A percentile compares a stretch with the other conserved stretches of the same genome.
These are phyloP conservation scores for Lepidium campestre DNA, from an alignment of 441 rosid genomes.

Conservation along the genomic window DNA sequence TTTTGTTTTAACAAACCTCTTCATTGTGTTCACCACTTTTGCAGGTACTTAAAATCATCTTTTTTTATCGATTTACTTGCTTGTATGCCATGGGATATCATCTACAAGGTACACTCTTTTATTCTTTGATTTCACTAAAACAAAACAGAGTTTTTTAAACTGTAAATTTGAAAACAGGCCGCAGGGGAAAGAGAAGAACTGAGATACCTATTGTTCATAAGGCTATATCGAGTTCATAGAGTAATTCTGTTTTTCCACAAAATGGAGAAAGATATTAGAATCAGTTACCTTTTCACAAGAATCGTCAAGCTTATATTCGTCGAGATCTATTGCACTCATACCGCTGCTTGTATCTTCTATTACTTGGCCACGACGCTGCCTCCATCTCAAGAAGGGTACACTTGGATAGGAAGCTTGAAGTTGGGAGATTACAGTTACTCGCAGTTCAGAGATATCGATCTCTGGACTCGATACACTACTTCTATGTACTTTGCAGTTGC, in stretches of 20 bases:
- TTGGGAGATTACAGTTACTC: slow-evolving; percentile 50
- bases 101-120: slow-evolving; percentile 39
- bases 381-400: slow-evolving; percentile 51
- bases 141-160: background rate
- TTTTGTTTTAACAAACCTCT: background rate
- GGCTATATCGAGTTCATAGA: slow-evolving; percentile 44
- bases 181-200: slow-evolving; percentile 44
- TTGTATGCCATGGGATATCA: slow-evolving; percentile 70
- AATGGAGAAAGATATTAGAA: slow-evolving; percentile 60
- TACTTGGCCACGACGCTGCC: slow-evolving; percentile 65
- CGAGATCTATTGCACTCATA: slow-evolving; percentile 61
- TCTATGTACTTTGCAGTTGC: slow-evolving; percentile 62
- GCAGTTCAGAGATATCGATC: slow-evolving; percentile 47
- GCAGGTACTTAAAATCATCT: slow-evolving; percentile 53
- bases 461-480: slow-evolving; percentile 52
- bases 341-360: slow-evolving; percentile 68
- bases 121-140: background rate
- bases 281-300: slow-evolving; percentile 60
- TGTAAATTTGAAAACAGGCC: slow-evolving; percentile 28
- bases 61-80: slow-evolving; percentile 48
- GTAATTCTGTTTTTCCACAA: slow-evolving; percentile 42
- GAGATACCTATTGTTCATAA: slow-evolving; percentile 51
- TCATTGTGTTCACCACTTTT: background rate
- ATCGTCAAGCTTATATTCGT: slow-evolving; percentile 58
- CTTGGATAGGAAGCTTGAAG: slow-evolving; percentile 72